Percentiles rank a stretch among this genome's conserved stretches.
These are phyloP conservation scores for Exophiala xenobiotica DNA, from an alignment of 2,329 filamentous ascomycete genomes.

Conservation along the genomic window DNA sequence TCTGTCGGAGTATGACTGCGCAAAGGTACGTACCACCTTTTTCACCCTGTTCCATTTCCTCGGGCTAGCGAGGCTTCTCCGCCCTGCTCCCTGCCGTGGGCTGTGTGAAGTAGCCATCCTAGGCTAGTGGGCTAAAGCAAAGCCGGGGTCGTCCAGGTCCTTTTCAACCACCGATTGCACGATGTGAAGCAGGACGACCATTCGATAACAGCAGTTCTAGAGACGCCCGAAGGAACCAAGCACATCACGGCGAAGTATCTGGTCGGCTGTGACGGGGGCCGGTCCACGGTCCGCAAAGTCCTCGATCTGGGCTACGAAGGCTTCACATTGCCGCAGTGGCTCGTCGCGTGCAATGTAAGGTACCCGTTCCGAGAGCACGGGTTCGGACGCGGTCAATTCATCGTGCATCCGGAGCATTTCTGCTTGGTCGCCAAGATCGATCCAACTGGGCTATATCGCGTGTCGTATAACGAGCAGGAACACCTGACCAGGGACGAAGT, in stretches of 20 bases:
- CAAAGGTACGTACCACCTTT: conserved; percentile 5
- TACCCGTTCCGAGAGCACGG: conserved; percentile 34
- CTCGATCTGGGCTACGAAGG: conserved; percentile 32
- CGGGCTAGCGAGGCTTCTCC: too few relatives aligned
- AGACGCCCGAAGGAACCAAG: conserved; percentile 6
- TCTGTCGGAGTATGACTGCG: conserved; percentile 11
- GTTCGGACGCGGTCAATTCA: conserved; percentile 46
- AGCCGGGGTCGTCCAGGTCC: too few relatives aligned
- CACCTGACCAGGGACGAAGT: conserved; percentile 57
- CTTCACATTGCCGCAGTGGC: conserved; percentile 35
- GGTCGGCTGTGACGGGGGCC: conserved; percentile 45
- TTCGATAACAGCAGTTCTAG: conserved; percentile 5
- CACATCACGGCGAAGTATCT: conserved; percentile 49
- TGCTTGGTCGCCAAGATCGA: conserved; percentile 63
- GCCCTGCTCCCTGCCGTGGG: neutral
- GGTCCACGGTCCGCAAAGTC: conserved; percentile 39
- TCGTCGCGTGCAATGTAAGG: conserved; percentile 29
- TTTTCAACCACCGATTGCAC: conserved; percentile 10
- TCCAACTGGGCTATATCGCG: conserved; percentile 59
- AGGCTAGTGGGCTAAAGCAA: neutral
- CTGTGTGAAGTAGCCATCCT: neutral
- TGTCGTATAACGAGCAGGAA: conserved; percentile 61
- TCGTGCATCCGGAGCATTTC: conserved; percentile 61
- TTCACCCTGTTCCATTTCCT: neutral
- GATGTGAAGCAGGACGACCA: conserved; percentile 6